These are phyloP conservation scores for Sporothrix variecibatus DNA, from an alignment of 2,329 filamentous ascomycete genomes.

Conservation along the genomic window DNA sequence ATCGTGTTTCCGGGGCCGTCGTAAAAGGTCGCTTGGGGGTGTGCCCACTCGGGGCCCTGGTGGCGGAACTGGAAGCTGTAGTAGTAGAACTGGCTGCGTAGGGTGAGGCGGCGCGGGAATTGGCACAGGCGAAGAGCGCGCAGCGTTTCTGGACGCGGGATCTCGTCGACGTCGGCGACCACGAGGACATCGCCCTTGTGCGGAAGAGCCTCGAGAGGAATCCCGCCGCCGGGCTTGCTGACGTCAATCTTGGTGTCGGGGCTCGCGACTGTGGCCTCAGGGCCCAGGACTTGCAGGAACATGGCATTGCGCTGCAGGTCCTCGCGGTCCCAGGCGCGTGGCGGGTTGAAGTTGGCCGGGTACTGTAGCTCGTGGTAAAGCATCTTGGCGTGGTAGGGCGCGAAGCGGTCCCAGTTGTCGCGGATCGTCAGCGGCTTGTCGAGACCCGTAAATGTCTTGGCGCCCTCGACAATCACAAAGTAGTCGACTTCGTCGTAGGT, in stretches of 20 bases:
- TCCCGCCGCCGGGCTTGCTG: conserved; percentile 26
- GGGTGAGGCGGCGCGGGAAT: conserved; percentile 55
- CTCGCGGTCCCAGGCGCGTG: conserved; percentile 50
- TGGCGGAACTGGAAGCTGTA: conserved; percentile 59
- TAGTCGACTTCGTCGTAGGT: conserved; percentile 62
- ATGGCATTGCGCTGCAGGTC: conserved; percentile 56
- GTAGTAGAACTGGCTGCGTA: conserved; percentile 57
- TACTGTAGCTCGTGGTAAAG: conserved; percentile 58
- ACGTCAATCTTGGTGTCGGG: background rate
- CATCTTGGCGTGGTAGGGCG: conserved; percentile 59
- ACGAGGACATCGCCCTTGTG: conserved; percentile 56
- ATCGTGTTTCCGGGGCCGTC: conserved; percentile 50
- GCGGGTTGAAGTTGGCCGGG: conserved; percentile 45
- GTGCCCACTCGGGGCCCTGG: conserved; percentile 51
- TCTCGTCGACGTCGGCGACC: conserved; percentile 63
- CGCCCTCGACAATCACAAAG: conserved; percentile 64
- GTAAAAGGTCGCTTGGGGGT: conserved; percentile 63
- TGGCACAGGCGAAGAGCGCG: conserved; percentile 52
- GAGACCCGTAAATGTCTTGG: conserved; percentile 58
- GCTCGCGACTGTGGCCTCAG: background rate
- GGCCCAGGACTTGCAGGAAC: conserved; percentile 54
- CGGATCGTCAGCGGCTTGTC: conserved; percentile 57
- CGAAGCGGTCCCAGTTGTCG: conserved; percentile 55
- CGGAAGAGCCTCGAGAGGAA: conserved; percentile 42
- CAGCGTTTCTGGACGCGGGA: conserved; percentile 55